Conservation (phyloP, 2,329 filamentous ascomycete genomes). For the Didymella pinodella region DNA sequence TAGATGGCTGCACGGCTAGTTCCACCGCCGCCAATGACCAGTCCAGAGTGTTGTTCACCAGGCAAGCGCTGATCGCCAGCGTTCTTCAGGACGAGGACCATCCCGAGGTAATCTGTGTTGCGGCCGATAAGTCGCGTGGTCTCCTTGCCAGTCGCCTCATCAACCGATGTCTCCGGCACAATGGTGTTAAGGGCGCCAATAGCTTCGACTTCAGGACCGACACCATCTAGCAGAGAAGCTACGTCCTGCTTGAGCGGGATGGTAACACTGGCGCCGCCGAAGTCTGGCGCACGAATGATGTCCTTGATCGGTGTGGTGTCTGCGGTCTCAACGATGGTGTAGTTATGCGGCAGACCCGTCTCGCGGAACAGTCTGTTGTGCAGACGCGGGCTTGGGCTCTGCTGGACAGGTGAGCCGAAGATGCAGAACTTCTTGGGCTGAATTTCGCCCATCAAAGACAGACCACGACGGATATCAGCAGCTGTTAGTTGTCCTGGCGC, state of each 20-base stretch:
- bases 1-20: constrained; percentile 92
- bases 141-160: constrained; percentile 52
- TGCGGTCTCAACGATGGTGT: constrained; percentile 78
- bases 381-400: constrained; percentile 84
- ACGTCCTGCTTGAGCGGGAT: constrained; percentile 94
- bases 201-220: constrained; percentile 77
- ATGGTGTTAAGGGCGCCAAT: constrained; percentile 98
- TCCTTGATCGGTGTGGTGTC: constrained; percentile 65
- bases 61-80: constrained; percentile 61
- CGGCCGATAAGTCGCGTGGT: constrained; percentile 73
- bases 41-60: constrained; percentile 62
- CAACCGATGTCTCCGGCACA: constrained; percentile 63
- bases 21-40: constrained; percentile 90
- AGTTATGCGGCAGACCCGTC: constrained; percentile 84
- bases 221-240: constrained; percentile 78
- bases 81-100: constrained; percentile 78
- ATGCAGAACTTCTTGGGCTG: constrained; percentile 80
- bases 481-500: constrained; percentile 94
- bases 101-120: constrained; percentile 96
- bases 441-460: constrained; percentile 81
- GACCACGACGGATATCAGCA: constrained; percentile 80
- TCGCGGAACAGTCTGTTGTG: constrained; percentile 85
- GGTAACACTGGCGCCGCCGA: constrained; percentile 93
- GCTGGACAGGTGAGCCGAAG: constrained; percentile 83
- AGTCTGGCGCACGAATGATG: constrained; percentile 73